Conservation (phyloP, 2,329 filamentous ascomycete genomes). For the Neophaeococcomyces mojaviensis region DNA sequence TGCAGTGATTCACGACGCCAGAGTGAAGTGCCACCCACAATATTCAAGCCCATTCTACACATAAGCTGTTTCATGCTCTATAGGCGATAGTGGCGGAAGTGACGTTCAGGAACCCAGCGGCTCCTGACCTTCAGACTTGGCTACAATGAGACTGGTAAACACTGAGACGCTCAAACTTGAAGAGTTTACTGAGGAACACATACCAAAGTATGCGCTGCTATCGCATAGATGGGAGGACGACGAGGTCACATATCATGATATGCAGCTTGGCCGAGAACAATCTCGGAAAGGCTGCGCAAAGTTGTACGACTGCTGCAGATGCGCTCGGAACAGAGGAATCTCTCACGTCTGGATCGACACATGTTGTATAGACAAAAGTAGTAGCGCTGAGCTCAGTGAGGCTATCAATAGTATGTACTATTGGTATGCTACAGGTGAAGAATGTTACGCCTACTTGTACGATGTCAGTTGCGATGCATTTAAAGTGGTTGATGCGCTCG, state of each 20-base stretch:
- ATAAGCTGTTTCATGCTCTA: no score
- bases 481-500: not conserved
- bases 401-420: slow-evolving; percentile 18
- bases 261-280: not conserved
- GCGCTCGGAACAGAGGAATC: not conserved
- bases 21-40: no score
- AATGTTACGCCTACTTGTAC: slow-evolving; percentile 20
- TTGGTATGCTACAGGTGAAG: slow-evolving; percentile 20
- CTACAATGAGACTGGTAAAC: slow-evolving; percentile 6
- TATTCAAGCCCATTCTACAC: no score
- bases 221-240: slow-evolving; percentile 23
- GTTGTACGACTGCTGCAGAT: slow-evolving; percentile 1
- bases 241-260: slow-evolving; percentile 22
- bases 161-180: not conserved
- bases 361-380: slow-evolving; percentile 23
- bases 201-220: slow-evolving; percentile 23
- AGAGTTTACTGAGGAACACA: not conserved
- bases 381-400: slow-evolving; percentile 22
- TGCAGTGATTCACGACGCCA: no score
- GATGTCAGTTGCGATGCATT: slow-evolving; percentile 8
- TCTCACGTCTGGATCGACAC: slow-evolving; percentile 13
- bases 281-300: slow-evolving; percentile 6
- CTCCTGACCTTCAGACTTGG: no score
- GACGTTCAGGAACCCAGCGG: no score
- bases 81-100: no score